Conservation (phyloP, 768 basidiomycete species). For the Lentinula edodes region DNA sequence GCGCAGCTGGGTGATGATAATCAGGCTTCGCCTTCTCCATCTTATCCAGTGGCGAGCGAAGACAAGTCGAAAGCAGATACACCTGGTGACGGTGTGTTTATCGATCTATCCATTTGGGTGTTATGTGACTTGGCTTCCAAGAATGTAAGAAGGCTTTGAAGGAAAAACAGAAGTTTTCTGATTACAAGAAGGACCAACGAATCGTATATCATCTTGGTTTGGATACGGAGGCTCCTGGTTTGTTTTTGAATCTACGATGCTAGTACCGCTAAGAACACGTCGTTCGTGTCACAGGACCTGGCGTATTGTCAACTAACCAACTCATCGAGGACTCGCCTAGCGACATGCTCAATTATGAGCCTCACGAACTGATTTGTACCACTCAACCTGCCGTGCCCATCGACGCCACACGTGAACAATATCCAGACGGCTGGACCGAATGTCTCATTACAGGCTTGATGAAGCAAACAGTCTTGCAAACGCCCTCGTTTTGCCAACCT, state of each 20-base stretch:
- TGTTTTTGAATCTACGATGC: neutral
- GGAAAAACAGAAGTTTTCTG: neutral
- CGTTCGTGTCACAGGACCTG: neutral
- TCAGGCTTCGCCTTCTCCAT: neutral
- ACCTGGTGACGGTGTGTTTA: neutral
- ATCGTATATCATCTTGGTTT: neutral
- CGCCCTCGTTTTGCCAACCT: constrained; percentile 1
- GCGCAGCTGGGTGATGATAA: neutral
- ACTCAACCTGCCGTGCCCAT: neutral
- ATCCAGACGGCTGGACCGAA: constrained; percentile 8
- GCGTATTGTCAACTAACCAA: neutral
- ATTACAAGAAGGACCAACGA: neutral
- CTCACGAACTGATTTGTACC: neutral
- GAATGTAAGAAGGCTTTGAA: neutral
- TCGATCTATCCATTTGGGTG: neutral
- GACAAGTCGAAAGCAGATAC: neutral
- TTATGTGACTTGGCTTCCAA: neutral
- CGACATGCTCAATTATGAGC: neutral
- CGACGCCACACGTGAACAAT: neutral
- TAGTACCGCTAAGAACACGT: neutral
- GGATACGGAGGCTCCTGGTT: neutral
- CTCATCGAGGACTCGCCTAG: neutral
- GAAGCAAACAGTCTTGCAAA: neutral
- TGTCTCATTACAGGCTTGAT: neutral
- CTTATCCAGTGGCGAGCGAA: neutral